Percentiles rank a stretch among this genome's conserved stretches.
phyloP scores from a whole-genome alignment of 176 grass and related monocot species.

The Coix lacrymajobi region DNA sequence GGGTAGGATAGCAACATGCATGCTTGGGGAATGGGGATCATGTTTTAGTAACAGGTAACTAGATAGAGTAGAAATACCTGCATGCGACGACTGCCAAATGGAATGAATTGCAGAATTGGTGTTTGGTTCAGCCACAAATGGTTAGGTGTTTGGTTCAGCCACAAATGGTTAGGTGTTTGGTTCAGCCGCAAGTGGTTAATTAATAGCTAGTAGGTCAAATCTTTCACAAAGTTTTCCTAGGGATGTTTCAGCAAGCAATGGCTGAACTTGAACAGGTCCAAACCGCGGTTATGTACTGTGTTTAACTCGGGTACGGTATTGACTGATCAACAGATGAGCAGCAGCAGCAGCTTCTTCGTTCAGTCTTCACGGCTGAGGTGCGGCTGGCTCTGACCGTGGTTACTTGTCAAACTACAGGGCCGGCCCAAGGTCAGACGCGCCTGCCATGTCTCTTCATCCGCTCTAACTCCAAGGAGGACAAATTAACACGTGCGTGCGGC shows the following conservation, averaged over 20 bases:
- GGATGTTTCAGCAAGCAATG: background rate
- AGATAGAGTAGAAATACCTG: background rate
- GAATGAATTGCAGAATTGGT: no score
- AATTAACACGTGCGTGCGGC: background rate
- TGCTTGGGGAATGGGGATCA: no score
- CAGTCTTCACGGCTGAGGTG: background rate
- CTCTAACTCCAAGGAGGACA: background rate
- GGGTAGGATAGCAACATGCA: no score
- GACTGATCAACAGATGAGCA: background rate
- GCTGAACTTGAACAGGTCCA: constrained; percentile 30
- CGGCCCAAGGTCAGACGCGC: constrained; percentile 5
- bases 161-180: no score
- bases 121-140: background rate
- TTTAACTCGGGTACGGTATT: constrained; percentile 20
- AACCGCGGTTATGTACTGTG: background rate
- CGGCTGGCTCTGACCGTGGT: constrained; percentile 1
- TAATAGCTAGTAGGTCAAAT: background rate
- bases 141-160: background rate
- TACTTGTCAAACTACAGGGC: constrained; percentile 23
- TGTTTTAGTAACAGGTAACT: background rate
- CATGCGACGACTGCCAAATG: background rate
- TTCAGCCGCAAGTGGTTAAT: background rate
- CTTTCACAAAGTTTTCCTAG: background rate
- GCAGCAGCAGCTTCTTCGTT: background rate
- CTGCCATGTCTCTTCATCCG: background rate